phyloP scores from a whole-genome alignment of 306 rosid genomes.

The Sicyos edulis region DNA sequence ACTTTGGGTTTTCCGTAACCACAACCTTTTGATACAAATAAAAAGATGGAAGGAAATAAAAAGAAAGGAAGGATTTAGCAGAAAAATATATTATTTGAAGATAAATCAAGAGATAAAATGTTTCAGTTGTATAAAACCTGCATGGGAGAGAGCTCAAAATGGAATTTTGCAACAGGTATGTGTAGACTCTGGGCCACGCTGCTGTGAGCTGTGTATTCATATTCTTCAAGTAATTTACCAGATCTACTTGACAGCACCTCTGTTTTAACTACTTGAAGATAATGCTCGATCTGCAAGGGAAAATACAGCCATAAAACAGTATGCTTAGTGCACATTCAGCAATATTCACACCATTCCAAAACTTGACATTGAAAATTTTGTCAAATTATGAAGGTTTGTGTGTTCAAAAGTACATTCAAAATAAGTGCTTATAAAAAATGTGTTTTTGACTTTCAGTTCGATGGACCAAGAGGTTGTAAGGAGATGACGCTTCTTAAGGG shows the following conservation, averaged over 20 bases:
- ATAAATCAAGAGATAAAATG: not conserved
- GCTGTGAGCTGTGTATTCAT: slow-evolving; percentile 98
- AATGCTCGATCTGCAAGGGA: slow-evolving; percentile 77
- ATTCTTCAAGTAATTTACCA: slow-evolving; percentile 64
- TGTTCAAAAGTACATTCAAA: not conserved
- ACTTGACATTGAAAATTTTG: not conserved
- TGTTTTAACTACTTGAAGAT: slow-evolving; percentile 86
- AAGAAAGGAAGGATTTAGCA: not conserved
- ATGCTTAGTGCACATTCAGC: slow-evolving; percentile 10
- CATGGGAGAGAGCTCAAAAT: slow-evolving; percentile 96
- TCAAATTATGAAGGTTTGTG: not conserved
- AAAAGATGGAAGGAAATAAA: slow-evolving; percentile 17
- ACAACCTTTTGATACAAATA: slow-evolving; percentile 48
- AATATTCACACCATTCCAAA: slow-evolving; percentile 10
- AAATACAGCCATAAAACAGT: slow-evolving; percentile 19
- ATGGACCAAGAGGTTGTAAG: no score
- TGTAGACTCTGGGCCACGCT: slow-evolving; percentile 54
- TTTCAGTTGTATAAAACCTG: slow-evolving; percentile 44
- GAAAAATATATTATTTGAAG: not conserved
- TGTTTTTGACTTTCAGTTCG: no score
- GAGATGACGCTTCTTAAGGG: no score
- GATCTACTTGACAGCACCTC: slow-evolving; percentile 58
- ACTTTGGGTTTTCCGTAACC: slow-evolving; percentile 66
- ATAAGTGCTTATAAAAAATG: not conserved
- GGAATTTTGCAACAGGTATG: slow-evolving; percentile 83